Percentiles rank a stretch among this genome's conserved stretches.
These are phyloP conservation scores for Ambrosiella xylebori DNA, from an alignment of 2,329 filamentous ascomycete species.

Conservation along the genomic window DNA sequence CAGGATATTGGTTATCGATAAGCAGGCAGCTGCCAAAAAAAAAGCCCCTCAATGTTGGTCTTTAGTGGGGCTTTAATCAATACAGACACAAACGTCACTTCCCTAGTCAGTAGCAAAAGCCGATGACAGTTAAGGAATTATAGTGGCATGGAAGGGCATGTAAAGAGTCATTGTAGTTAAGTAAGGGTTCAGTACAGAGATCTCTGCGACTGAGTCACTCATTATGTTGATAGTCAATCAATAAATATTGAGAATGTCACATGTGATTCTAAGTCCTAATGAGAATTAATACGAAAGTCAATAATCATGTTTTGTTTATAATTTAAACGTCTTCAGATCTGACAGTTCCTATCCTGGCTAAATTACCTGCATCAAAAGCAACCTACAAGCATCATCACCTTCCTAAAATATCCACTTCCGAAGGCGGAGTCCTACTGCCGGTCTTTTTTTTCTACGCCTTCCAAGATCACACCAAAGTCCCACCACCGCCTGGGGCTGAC, in stretches of 20 bases:
- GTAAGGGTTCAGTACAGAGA: no score
- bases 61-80: neutral
- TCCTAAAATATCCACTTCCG: slow-evolving; percentile 1
- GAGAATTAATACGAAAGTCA: no score
- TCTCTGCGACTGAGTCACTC: no score
- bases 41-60: neutral
- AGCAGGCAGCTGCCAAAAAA: neutral
- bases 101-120: neutral
- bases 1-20: neutral
- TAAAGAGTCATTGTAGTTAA: no score
- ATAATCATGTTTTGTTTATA: no score
- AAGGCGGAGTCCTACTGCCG: slow-evolving; percentile 6
- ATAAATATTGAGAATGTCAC: no score
- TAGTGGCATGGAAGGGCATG: neutral
- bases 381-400: neutral
- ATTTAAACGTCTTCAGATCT: no score
- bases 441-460: neutral
- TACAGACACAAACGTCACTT: neutral
- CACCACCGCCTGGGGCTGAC: neutral
- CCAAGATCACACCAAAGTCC: neutral
- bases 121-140: neutral
- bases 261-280: no score
- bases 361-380: neutral
- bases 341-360: neutral
- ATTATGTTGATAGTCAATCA: no score